Base-by-base conservation (phyloP, 176 grass and related monocot species). In the Carex myosuroides region DNA sequence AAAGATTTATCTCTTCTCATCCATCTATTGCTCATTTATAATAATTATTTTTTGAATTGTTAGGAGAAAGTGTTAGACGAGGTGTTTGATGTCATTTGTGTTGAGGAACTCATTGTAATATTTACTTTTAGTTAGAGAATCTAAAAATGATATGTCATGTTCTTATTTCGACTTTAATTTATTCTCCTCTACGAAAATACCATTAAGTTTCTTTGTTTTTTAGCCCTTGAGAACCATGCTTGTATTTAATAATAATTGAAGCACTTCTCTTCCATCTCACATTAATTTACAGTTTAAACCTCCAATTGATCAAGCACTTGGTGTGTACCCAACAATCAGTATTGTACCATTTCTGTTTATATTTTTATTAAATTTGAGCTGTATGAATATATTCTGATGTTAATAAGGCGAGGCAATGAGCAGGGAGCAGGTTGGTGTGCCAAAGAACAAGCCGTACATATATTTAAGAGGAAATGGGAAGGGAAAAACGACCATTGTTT, bases 391-490 rank as follows among this genome's bases (percentile, higher is more conserved):
- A 26, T 56, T 50, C 1, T 56, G 72, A 77, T 29, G 13, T 17
- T 77, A 32, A 77, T 17, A 32, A 77, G 50, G 9, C 7, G 7
- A 8, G 22, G 72, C 13, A 30, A 77, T 77, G 24, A 54, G 21
- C 76, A 97, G 86, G 30, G 95, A 92, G 54, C 92, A 92, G 70
- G 88, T 98, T 13, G 59, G 89, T 57, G 91, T 98, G 64, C 92
- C 88, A 17, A 56, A 92, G 85, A 85, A 76, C 54, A 98, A 98
- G 72, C 81, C 86, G 0, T 93, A 90, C 68, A 95, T 98, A 87
- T 98, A 90, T 64, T 72, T 95, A 29, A 88, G 92, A 81, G 92
- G 95, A 48, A 92, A 89, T 66, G 91, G 92, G 46, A 98, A 88
- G 42, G 92, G 95, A 76, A 86, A 86, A 72, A 98, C 95, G 8